Base-by-base conservation (phyloP, 306 rosid genomes). In the Hippophae rhamnoides region DNA sequence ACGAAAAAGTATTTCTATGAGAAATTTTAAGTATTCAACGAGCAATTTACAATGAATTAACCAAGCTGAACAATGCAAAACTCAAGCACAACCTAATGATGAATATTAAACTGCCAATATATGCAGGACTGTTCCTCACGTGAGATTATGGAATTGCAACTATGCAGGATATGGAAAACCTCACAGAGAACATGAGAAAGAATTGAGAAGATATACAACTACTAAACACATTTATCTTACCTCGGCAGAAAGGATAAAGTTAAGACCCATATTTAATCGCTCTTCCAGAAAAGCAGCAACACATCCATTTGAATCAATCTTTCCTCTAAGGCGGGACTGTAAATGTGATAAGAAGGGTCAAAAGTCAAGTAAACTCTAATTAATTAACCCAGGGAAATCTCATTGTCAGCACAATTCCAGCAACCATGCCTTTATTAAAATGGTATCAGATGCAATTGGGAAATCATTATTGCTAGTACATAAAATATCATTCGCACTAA, bases 301-400 rank as follows among this genome's bases (percentile, higher is more conserved):
- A 8, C 72, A 66, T 41, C 97, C 95, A 58, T 80, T 86, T 64
- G 97, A 89, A 76, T 89, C 97, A 49, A 89, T 75, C 89, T 80
- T 89, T 61, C 97, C 97, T 67, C 97, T 74, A 50, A 89, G 94
- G 57, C 93, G 94, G 71, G 86, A 82, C 95, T 89, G 77, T 18
- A 43, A 69, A 42, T 80, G 13, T 31, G 72, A 71, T 11, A 61
- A 76, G 44, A 76, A 26, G 1, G 42, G 58, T 62, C 41, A 52
- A 10, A 51, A n/a, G 40, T 51, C 38, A 14, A 41, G 3, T 31
- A n/a, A 62, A 6, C 1, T 6, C 5, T 7, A 14, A 7, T 12
- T 49, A 49, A 12, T 31, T 11, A 42, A 7, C 38, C 38, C 38
- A 4, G 38, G 38, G 38, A 31, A 31, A 31, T 31, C 3, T 31